phyloP scores from a whole-genome alignment of 352 stramenopile genomes.

The Globisporangium lucens region DNA sequence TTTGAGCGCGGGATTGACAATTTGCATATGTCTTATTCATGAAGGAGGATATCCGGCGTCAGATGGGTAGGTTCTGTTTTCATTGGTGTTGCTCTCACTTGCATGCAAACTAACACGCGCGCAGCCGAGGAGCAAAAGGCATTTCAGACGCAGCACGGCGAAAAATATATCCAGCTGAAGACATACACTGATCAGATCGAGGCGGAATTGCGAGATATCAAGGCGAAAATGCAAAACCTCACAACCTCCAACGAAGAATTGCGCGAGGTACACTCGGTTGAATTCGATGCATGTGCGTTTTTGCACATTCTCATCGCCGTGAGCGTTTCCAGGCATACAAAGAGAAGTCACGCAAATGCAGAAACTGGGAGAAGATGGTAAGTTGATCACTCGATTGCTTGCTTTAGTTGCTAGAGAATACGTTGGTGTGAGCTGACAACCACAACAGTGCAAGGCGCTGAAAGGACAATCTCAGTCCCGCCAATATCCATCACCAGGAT shows the following conservation, averaged over 20 bases:
- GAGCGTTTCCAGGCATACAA: conserved; percentile 63
- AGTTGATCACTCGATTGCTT: background rate
- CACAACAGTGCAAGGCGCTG: conserved; percentile 60
- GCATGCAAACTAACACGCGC: background rate
- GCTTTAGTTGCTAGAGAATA: background rate
- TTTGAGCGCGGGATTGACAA: background rate
- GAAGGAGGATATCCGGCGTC: conserved; percentile 66
- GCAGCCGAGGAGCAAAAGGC: conserved; percentile 77
- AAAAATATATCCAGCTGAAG: conserved; percentile 88
- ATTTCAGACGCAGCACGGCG: conserved; percentile 76
- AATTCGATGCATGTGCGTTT: background rate
- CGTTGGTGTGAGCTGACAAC: background rate
- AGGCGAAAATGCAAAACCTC: conserved; percentile 70
- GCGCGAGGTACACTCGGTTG: conserved; percentile 43
- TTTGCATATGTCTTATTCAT: background rate
- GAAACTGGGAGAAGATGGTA: conserved; percentile 89
- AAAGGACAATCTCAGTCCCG: conserved; percentile 45
- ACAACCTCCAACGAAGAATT: conserved; percentile 77
- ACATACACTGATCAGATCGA: conserved; percentile 83
- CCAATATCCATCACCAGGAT: conserved; percentile 64
- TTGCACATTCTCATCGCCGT: background rate
- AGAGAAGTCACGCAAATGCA: conserved; percentile 81
- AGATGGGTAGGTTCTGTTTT: conserved; percentile 46
- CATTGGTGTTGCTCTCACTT: background rate
- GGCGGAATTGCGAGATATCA: conserved; percentile 76